phyloP scores from a whole-genome alignment of 768 basidiomycete species.

The Termitomyces titanicus region DNA sequence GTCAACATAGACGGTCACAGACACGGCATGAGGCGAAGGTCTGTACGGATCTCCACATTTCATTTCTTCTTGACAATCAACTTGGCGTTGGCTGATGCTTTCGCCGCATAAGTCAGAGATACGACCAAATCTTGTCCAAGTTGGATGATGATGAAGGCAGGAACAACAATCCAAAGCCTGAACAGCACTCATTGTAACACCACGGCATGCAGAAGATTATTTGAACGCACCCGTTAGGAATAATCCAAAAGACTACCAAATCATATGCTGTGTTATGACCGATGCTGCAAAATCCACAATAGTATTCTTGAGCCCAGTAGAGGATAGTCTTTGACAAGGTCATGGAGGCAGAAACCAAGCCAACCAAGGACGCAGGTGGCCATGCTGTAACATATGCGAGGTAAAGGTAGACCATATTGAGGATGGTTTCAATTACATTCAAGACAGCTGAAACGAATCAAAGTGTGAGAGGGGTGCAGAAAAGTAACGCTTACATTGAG shows the following conservation, averaged over 20 bases:
- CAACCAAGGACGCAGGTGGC: slow-evolving; percentile 69
- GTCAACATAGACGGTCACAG: not conserved
- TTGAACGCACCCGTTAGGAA: slow-evolving; percentile 71
- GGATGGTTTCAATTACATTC: slow-evolving; percentile 74
- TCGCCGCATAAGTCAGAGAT: slow-evolving; percentile 32
- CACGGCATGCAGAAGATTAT: not conserved
- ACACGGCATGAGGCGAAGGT: not conserved
- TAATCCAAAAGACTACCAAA: slow-evolving; percentile 60
- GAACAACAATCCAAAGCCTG: slow-evolving; percentile 79
- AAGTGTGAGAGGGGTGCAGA: not conserved
- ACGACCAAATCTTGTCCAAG: slow-evolving; percentile 61
- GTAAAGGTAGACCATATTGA: slow-evolving; percentile 77
- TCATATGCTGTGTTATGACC: slow-evolving; percentile 65
- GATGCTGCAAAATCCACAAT: slow-evolving; percentile 64
- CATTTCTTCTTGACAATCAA: slow-evolving; percentile 14
- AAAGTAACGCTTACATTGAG: slow-evolving; percentile 58
- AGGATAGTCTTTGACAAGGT: slow-evolving; percentile 83
- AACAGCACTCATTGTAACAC: not conserved
- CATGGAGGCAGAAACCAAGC: slow-evolving; percentile 70
- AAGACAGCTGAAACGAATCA: slow-evolving; percentile 52
- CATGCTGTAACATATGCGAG: slow-evolving; percentile 59
- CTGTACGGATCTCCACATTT: too few relatives aligned
- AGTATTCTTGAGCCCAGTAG: slow-evolving; percentile 82
- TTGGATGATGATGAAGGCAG: slow-evolving; percentile 51
- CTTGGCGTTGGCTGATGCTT: slow-evolving; percentile 18